Conservation (phyloP, 2,329 filamentous ascomycete genomes). For the Diaporthe sp. region DNA sequence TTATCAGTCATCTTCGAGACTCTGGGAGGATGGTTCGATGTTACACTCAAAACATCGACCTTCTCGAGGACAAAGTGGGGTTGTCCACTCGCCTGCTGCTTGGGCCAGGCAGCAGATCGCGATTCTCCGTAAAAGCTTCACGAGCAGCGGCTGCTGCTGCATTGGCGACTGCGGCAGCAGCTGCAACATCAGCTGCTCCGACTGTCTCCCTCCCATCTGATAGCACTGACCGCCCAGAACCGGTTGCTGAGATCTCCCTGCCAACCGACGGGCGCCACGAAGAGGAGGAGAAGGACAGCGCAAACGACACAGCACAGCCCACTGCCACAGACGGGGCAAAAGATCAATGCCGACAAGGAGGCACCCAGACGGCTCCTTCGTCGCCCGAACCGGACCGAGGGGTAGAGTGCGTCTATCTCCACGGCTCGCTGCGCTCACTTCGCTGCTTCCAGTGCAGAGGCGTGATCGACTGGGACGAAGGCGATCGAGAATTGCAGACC, state of each 20-base stretch:
- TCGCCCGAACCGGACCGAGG: constrained; percentile 55
- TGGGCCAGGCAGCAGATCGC: constrained; percentile 72
- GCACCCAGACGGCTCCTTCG: constrained; percentile 30
- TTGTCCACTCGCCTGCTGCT: constrained; percentile 72
- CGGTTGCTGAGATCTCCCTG: neutral
- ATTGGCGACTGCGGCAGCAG: neutral
- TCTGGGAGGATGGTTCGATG: constrained; percentile 77
- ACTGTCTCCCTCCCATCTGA: neutral
- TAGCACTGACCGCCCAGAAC: neutral
- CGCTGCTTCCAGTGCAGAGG: constrained; percentile 74
- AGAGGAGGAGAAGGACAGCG: neutral
- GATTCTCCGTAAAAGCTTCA: constrained; percentile 62
- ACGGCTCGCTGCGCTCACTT: constrained; percentile 76
- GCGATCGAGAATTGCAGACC: constrained; percentile 67
- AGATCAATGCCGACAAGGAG: constrained; percentile 25
- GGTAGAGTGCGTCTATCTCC: constrained; percentile 78
- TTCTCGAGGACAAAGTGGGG: constrained; percentile 78
- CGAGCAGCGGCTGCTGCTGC: constrained; percentile 31
- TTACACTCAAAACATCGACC: constrained; percentile 83
- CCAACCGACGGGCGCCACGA: neutral
- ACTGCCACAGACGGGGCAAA: constrained; percentile 29
- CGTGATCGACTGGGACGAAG: constrained; percentile 71
- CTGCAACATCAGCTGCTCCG: neutral
- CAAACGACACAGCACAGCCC: constrained; percentile 40
- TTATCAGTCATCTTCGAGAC: constrained; percentile 77